Conservation (phyloP, 2,329 filamentous ascomycete species). For the Sporothrix sp. region DNA sequence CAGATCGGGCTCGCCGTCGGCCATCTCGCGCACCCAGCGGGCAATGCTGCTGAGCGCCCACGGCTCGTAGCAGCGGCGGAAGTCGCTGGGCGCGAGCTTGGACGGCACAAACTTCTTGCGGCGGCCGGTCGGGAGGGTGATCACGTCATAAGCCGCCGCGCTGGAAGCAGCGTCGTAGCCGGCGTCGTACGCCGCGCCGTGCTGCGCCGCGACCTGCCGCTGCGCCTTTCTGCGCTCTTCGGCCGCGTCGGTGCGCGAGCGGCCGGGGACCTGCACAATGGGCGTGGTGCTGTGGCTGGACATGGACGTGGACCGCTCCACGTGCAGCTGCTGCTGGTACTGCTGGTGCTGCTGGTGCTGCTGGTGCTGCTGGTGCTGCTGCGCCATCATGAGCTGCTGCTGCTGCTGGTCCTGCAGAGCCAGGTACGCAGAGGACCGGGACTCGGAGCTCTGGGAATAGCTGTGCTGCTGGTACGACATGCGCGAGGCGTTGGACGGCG, state of each 20-base stretch:
- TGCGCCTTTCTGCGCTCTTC: conserved; percentile 50
- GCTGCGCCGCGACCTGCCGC: conserved; percentile 41
- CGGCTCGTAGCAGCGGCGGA: conserved; percentile 75
- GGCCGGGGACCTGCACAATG: conserved; percentile 67
- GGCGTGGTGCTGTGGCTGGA: conserved; percentile 74
- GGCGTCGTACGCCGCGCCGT: conserved; percentile 41
- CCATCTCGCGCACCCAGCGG: conserved; percentile 77
- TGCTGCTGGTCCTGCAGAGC: conserved; percentile 36
- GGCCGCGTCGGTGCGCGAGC: conserved; percentile 90
- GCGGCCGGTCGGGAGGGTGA: conserved; percentile 64
- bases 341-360: conserved; percentile 40
- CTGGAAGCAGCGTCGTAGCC: conserved; percentile 46
- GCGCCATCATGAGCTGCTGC: conserved; percentile 26
- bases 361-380: conserved; percentile 33
- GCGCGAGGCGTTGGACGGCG: conserved; percentile 32
- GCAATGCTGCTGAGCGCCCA: conserved; percentile 90
- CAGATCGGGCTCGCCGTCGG: conserved; percentile 82
- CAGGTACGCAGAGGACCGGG: conserved; percentile 31
- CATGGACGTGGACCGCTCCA: conserved; percentile 70
- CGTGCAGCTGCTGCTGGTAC: conserved; percentile 36
- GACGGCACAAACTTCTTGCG: conserved; percentile 73
- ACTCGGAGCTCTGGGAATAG: conserved; percentile 40
- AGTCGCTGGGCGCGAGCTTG: conserved; percentile 72
- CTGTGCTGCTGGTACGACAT: conserved; percentile 41
- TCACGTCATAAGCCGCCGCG: conserved; percentile 63